Evolutionary conservation across 2,329 filamentous ascomycete genomes (phyloP).

Genomic region (Penicillium sp.): DNA sequence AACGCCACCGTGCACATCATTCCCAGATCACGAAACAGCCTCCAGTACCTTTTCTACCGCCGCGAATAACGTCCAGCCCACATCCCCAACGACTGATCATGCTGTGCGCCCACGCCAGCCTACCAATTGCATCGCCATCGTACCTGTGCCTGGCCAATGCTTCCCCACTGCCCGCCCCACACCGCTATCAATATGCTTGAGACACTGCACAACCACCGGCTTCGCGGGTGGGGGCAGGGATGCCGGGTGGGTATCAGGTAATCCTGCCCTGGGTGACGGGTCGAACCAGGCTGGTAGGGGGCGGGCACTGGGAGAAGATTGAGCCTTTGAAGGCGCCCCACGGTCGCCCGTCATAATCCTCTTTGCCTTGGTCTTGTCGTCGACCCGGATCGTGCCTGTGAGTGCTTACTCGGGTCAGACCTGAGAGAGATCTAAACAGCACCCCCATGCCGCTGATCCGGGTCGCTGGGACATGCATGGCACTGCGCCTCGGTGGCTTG

Average conservation of each 20-base stretch:
- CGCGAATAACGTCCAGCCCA: not conserved
- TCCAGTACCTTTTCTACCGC: not conserved
- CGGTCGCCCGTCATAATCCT: constrained; percentile 9
- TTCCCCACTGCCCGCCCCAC: not conserved
- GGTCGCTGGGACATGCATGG: not conserved
- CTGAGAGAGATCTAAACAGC: not conserved
- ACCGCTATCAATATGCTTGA: constrained; percentile 12
- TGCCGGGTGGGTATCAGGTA: not conserved
- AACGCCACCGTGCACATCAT: not conserved
- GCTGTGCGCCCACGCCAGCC: not conserved
- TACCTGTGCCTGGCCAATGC: constrained; percentile 1
- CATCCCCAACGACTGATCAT: not conserved
- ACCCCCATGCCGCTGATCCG: not conserved
- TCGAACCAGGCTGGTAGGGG: constrained; percentile 3
- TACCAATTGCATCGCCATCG: constrained; percentile 1
- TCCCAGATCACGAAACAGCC: not conserved
- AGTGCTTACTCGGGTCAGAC: not conserved
- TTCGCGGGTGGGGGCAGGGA: constrained; percentile 11
- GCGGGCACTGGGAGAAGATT: not conserved
- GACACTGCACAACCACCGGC: constrained; percentile 4
- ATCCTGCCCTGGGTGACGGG: constrained; percentile 1
- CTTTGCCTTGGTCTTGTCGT: not conserved
- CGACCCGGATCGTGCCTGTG: not conserved
- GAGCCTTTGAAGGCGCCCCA: not conserved
- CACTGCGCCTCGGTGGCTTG: constrained; percentile 4